These are phyloP conservation scores for Leishmania braziliensis DNA, from an alignment of 208 protist species.

Conservation along the genomic window DNA sequence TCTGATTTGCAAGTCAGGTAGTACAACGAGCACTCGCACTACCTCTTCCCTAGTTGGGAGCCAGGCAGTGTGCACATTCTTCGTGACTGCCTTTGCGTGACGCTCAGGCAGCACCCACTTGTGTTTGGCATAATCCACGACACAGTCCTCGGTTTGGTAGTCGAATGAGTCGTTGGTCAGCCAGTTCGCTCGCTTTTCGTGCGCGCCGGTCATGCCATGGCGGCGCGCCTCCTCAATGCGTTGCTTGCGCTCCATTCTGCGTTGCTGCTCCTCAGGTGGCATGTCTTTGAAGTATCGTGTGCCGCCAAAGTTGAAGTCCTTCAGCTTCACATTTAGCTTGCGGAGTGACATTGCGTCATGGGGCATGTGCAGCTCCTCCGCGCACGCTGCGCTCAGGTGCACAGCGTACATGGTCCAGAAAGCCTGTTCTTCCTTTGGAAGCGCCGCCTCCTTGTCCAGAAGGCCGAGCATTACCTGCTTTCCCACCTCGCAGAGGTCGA, in stretches of 20 bases:
- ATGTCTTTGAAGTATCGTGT: constrained; percentile 93
- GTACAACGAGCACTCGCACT: constrained; percentile 43
- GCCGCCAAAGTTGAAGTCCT: constrained; percentile 91
- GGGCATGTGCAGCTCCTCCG: constrained; percentile 66
- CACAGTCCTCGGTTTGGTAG: constrained; percentile 82
- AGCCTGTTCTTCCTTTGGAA: constrained; percentile 50
- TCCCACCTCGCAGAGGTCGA: constrained; percentile 87
- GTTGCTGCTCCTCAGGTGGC: constrained; percentile 68
- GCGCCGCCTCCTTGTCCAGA: constrained; percentile 53
- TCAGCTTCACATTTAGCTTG: constrained; percentile 92
- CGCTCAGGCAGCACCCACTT: constrained; percentile 49
- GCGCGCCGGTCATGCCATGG: neutral
- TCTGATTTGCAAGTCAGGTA: constrained; percentile 13
- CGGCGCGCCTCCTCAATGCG: constrained; percentile 77
- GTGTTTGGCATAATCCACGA: constrained; percentile 62
- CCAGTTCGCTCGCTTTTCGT: constrained; percentile 44
- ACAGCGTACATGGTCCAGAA: constrained; percentile 82
- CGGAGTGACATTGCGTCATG: constrained; percentile 66
- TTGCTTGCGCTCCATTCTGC: constrained; percentile 51
- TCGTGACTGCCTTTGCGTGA: constrained; percentile 39
- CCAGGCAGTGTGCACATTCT: constrained; percentile 9
- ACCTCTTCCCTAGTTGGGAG: neutral
- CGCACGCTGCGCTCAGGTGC: constrained; percentile 56
- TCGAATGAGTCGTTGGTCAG: constrained; percentile 86
- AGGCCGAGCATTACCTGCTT: constrained; percentile 77